These are phyloP conservation scores for Acidomyces sp. DNA, from an alignment of 495 filamentous ascomycete genomes.

Conservation along the genomic window DNA sequence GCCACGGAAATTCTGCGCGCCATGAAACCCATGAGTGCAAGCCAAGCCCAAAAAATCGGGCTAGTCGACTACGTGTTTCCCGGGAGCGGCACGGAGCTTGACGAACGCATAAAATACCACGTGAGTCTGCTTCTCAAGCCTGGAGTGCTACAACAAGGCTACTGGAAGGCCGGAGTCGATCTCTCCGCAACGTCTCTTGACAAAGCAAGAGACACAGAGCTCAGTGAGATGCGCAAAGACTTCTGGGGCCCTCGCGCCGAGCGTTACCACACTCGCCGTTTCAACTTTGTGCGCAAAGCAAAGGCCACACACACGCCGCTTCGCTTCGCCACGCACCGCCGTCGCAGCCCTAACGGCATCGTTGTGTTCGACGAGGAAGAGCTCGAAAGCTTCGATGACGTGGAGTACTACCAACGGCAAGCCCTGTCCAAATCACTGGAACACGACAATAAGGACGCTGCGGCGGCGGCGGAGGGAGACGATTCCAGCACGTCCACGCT, in stretches of 20 bases:
- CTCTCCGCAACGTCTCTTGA: conserved; percentile 5
- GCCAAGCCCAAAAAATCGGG: conserved; percentile 7
- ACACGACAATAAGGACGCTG: too few relatives aligned
- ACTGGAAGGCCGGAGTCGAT: conserved; percentile 12
- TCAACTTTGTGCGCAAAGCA: conserved; percentile 15
- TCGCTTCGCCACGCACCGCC: conserved; percentile 12
- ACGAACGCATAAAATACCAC: conserved; percentile 5
- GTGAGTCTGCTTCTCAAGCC: conserved; percentile 3
- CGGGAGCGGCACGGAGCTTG: conserved; percentile 4
- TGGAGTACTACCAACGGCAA: conserved; percentile 2
- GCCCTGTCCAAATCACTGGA: too few relatives aligned
- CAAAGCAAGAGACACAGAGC: conserved; percentile 1
- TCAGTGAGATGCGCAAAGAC: conserved; percentile 15
- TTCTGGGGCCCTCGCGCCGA: conserved; percentile 9
- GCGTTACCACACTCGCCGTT: conserved; percentile 11
- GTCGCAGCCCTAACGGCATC: neutral
- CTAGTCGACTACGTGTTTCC: conserved; percentile 17
- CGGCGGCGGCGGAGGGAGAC: too few relatives aligned
- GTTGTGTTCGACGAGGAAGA: conserved; percentile 9
- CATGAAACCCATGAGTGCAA: conserved; percentile 10
- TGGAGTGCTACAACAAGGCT: neutral
- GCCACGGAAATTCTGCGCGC: conserved; percentile 6
- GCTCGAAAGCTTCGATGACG: conserved; percentile 14
- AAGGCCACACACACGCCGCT: conserved; percentile 10
- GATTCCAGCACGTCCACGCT: too few relatives aligned